Percentiles rank a stretch among this genome's conserved stretches.
These are phyloP conservation scores for Pseudogymnoascus sp. DNA, from an alignment of 2,329 filamentous ascomycete genomes.

Conservation along the genomic window DNA sequence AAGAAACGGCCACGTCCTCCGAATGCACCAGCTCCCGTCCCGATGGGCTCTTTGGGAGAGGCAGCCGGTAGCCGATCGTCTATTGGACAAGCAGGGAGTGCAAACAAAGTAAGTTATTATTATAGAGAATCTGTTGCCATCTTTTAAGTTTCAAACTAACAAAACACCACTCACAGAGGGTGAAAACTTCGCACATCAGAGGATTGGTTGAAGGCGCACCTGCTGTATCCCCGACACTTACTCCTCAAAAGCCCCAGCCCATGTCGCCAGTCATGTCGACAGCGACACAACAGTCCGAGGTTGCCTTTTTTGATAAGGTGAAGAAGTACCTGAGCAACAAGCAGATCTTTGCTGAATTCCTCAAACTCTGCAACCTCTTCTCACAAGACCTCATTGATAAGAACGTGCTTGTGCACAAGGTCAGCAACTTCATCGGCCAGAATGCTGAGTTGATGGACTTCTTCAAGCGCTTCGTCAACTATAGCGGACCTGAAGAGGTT, in stretches of 20 bases:
- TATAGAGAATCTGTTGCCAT: background rate
- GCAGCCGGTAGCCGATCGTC: constrained; percentile 23
- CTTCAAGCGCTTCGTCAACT: constrained; percentile 78
- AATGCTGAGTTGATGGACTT: constrained; percentile 83
- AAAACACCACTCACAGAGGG: constrained; percentile 44
- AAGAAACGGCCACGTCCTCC: constrained; percentile 72
- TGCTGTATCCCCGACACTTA: constrained; percentile 70
- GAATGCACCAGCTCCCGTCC: constrained; percentile 32
- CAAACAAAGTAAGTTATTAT: constrained; percentile 42
- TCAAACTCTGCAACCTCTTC: constrained; percentile 95
- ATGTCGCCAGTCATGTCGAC: constrained; percentile 67
- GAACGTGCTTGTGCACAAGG: constrained; percentile 73
- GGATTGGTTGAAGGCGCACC: constrained; percentile 30
- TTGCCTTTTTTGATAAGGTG: constrained; percentile 89
- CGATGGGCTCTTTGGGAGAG: constrained; percentile 22
- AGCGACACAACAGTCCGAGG: constrained; percentile 74
- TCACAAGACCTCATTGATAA: constrained; percentile 88
- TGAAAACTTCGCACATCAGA: constrained; percentile 67
- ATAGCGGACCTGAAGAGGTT: constrained; percentile 67
- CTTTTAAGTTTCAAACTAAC: background rate
- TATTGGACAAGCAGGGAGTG: constrained; percentile 30
- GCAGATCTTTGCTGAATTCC: constrained; percentile 85
- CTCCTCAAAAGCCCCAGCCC: constrained; percentile 68
- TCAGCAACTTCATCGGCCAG: constrained; percentile 75
- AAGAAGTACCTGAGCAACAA: constrained; percentile 96